phyloP scores from a whole-genome alignment of 2,329 filamentous ascomycete species.

The Aspergillus bombycis region DNA sequence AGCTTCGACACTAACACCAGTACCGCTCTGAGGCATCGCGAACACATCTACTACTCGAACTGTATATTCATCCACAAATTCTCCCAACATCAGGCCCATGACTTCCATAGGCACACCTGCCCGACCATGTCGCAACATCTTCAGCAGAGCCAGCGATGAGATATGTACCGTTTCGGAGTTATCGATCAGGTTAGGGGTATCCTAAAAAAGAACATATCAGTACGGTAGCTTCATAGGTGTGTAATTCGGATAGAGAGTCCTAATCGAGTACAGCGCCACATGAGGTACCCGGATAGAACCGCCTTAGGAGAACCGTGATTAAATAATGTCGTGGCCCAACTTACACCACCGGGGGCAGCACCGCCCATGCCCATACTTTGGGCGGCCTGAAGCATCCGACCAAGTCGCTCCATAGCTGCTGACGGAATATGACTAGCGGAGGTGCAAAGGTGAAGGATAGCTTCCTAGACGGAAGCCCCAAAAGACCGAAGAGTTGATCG shows the following conservation, averaged over 20 bases:
- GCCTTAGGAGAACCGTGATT: background rate
- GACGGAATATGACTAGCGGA: conserved; percentile 21
- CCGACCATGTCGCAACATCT: conserved; percentile 97
- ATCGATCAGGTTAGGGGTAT: conserved; percentile 89
- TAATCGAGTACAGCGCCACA: too few relatives aligned
- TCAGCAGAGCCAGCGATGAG: conserved; percentile 91
- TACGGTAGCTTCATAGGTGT: background rate
- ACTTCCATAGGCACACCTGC: conserved; percentile 99
- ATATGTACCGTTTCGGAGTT: conserved; percentile 99
- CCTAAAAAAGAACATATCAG: conserved; percentile 55
- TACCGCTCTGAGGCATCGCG: conserved; percentile 98
- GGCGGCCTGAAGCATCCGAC: conserved; percentile 79
- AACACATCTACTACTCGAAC: conserved; percentile 98
- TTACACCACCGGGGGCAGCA: conserved; percentile 44
- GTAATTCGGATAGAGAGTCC: background rate
- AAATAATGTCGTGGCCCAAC: conserved; percentile 22
- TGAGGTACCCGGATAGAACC: background rate
- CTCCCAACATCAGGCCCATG: conserved; percentile 98
- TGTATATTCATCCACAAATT: conserved; percentile 98
- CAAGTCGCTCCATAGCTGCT: conserved; percentile 81
- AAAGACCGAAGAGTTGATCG: conserved; percentile 10
- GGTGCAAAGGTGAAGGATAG: conserved; percentile 25
- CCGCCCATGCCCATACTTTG: conserved; percentile 58
- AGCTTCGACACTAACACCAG: conserved; percentile 95
- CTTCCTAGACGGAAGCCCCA: conserved; percentile 38